phyloP scores from a whole-genome alignment of 257 asterid species.

The Parsonsia alboflavescens region DNA sequence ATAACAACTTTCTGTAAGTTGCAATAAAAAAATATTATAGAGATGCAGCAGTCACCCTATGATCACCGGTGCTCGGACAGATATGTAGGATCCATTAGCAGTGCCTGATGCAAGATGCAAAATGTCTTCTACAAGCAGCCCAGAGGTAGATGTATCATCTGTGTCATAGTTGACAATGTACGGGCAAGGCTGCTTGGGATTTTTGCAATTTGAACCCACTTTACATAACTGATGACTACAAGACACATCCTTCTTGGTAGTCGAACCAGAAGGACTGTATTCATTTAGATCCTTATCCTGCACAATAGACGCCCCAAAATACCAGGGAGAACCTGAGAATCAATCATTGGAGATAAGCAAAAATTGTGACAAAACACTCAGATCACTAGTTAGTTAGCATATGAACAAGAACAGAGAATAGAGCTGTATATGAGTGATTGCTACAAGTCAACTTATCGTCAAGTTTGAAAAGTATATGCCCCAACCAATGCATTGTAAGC shows the following conservation, averaged over 20 bases:
- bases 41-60: slow-evolving; percentile 47
- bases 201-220: slow-evolving; percentile 46
- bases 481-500: background rate
- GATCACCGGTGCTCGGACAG: slow-evolving; percentile 60
- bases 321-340: slow-evolving; percentile 91
- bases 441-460: background rate
- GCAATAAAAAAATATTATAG: background rate
- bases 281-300: slow-evolving; percentile 79
- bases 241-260: slow-evolving; percentile 53
- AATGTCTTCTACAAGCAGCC: slow-evolving; percentile 70
- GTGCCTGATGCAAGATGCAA: slow-evolving; percentile 61
- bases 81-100: slow-evolving; percentile 32
- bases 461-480: background rate
- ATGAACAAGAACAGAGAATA: background rate
- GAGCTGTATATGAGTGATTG: background rate
- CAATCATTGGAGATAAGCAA: slow-evolving; percentile 75
- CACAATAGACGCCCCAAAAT: slow-evolving; percentile 85
- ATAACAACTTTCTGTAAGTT: background rate
- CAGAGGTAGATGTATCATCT: slow-evolving; percentile 70
- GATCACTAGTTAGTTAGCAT: background rate
- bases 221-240: slow-evolving; percentile 74
- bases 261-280: slow-evolving; percentile 71
- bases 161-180: slow-evolving; percentile 58
- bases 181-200: slow-evolving; percentile 58
- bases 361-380: slow-evolving; percentile 31